phyloP scores from a whole-genome alignment of 2,329 filamentous ascomycete species.

The Calonectria ilicicola region DNA sequence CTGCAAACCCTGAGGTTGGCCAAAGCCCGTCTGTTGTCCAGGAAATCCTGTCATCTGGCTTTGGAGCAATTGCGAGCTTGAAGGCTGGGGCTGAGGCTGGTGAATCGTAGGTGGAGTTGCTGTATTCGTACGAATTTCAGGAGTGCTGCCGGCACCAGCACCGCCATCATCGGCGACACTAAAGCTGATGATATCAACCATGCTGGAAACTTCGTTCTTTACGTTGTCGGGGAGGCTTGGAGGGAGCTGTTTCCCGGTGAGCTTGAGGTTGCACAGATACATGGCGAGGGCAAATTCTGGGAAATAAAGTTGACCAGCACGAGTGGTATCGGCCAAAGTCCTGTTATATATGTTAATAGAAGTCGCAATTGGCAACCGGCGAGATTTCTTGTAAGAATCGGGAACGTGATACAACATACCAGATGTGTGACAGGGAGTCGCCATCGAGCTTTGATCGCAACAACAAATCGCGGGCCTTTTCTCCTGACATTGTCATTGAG shows the following conservation, averaged over 20 bases:
- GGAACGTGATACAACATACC: slow-evolving; percentile 65
- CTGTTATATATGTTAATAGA: slow-evolving; percentile 55
- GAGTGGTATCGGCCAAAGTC: slow-evolving; percentile 94
- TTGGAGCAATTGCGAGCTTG: slow-evolving; percentile 74
- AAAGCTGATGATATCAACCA: slow-evolving; percentile 99
- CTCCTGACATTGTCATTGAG: slow-evolving; percentile 88
- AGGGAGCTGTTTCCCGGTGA: slow-evolving; percentile 88
- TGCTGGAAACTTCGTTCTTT: slow-evolving; percentile 97
- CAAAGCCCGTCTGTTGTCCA: slow-evolving; percentile 67
- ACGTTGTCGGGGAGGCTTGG: slow-evolving; percentile 82
- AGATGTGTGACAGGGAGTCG: slow-evolving; percentile 90
- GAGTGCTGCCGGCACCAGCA: slow-evolving; percentile 67
- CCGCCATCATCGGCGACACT: slow-evolving; percentile 80
- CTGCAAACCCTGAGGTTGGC: slow-evolving; percentile 71
- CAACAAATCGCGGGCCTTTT: slow-evolving; percentile 91
- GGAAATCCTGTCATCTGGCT: slow-evolving; percentile 78
- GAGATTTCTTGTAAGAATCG: background rate
- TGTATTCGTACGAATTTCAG: slow-evolving; percentile 72
- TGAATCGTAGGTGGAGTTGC: slow-evolving; percentile 68
- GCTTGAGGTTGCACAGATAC: slow-evolving; percentile 96
- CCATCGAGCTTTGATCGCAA: slow-evolving; percentile 90
- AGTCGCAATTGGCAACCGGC: background rate
- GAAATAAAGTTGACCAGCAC: slow-evolving; percentile 95
- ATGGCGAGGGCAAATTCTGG: slow-evolving; percentile 97
- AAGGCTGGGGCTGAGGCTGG: slow-evolving; percentile 80